A percentile compares a stretch with the other conserved stretches of the same genome.
These are phyloP conservation scores for Trypanosoma melophagium DNA, from an alignment of 208 protist species.

Conservation along the genomic window DNA sequence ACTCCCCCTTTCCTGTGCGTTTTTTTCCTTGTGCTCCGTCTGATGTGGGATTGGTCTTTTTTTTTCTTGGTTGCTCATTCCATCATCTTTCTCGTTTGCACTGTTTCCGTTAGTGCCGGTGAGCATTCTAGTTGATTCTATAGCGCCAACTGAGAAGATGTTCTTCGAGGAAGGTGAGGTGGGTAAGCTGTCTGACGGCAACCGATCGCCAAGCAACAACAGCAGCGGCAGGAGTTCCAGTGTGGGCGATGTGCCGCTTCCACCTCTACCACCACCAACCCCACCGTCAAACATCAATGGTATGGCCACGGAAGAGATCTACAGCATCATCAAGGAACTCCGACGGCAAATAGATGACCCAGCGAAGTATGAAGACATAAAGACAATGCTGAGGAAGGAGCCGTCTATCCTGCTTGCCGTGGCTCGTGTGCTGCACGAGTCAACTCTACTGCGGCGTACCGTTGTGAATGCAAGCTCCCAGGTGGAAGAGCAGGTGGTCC, in stretches of 20 bases:
- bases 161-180: constrained; percentile 27
- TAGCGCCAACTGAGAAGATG: constrained; percentile 2
- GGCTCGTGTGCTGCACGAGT: constrained; percentile 69
- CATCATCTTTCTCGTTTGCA: background rate
- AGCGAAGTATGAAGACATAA: constrained; percentile 46
- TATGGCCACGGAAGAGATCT: constrained; percentile 54
- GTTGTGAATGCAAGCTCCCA: constrained; percentile 35
- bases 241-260: constrained; percentile 33
- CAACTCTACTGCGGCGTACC: constrained; percentile 44
- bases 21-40: no score
- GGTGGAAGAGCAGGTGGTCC: constrained; percentile 48
- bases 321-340: constrained; percentile 71
- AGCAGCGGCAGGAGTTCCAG: constrained; percentile 33
- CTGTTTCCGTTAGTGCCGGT: background rate
- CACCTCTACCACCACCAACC: constrained; percentile 55
- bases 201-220: constrained; percentile 29
- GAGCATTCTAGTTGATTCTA: background rate
- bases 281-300: constrained; percentile 50
- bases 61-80: background rate
- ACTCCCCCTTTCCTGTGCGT: no score
- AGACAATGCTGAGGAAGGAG: constrained; percentile 61
- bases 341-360: constrained; percentile 60
- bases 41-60: background rate
- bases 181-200: constrained; percentile 26
- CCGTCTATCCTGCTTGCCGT: constrained; percentile 61